These are phyloP conservation scores for Primulina huaijiensis DNA, from an alignment of 257 asterid species.

Conservation along the genomic window DNA sequence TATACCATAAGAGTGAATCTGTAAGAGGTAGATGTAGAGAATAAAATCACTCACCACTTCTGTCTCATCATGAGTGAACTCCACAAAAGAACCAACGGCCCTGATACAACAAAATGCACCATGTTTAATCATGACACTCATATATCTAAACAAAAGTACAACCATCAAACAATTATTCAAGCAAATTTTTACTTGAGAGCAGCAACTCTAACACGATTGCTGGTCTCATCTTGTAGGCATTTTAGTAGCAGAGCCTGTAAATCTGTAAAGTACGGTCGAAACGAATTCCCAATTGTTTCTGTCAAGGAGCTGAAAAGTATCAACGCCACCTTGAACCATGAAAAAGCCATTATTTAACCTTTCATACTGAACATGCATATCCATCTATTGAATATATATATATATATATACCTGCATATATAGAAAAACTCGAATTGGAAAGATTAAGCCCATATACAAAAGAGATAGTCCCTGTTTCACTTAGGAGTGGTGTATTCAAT, in stretches of 20 bases:
- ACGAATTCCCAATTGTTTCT: slow-evolving; percentile 93
- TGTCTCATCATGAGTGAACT: slow-evolving; percentile 83
- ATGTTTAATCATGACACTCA: slow-evolving; percentile 24
- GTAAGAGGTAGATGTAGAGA: slow-evolving; percentile 20
- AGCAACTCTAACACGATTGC: slow-evolving; percentile 92
- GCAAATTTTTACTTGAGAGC: slow-evolving; percentile 81
- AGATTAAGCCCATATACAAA: background rate
- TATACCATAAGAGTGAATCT: background rate
- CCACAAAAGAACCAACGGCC: slow-evolving; percentile 99
- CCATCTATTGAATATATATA: too few species aligned
- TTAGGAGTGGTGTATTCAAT: too few species aligned
- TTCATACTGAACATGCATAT: slow-evolving; percentile 17
- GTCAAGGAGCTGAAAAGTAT: slow-evolving; percentile 98
- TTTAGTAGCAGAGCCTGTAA: slow-evolving; percentile 81
- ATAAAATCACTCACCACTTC: slow-evolving; percentile 73
- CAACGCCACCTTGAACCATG: slow-evolving; percentile 76
- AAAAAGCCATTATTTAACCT: slow-evolving; percentile 19
- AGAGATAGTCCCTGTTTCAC: background rate
- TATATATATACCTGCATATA: background rate
- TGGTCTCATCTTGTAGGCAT: slow-evolving; percentile 96
- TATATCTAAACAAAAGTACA: slow-evolving; percentile 15
- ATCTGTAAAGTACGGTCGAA: slow-evolving; percentile 80
- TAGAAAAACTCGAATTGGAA: slow-evolving; percentile 1
- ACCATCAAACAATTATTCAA: slow-evolving; percentile 13
- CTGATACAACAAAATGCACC: slow-evolving; percentile 49